Evolutionary conservation across 176 grass and related monocot species (phyloP), one percentile per base, ranked within the genome.

Genomic region (Tuctoria greenei): DNA sequence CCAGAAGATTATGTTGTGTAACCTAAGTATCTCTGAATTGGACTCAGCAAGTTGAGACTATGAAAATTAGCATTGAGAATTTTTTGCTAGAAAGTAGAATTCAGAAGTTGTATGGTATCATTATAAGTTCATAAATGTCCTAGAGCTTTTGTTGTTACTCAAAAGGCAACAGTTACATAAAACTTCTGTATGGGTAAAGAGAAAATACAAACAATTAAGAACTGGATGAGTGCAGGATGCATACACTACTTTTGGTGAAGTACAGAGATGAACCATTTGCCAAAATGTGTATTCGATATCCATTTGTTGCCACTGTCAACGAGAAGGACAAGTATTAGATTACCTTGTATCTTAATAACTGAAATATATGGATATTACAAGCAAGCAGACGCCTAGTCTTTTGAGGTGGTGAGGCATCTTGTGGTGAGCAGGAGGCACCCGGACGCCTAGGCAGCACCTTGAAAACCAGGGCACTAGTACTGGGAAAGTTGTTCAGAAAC

Each of bases 261-360:
- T 99, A 90, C 91, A 99, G 50, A 99, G 95, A 89, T 99, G 81
- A 77, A 99, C 91, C 95, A 99, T 99, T 95, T 99, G 95, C 95
- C 95, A 99, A 86, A 99, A 95, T 55, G 95, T 95, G 81, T 99
- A 99, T 85, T 99, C 91, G 20, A 95, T 88, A 74, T 99, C 95
- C 95, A 99, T 99, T 98, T 99, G 95, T 88, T 95, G 95, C 95
- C 95, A 99, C 95, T 99, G 84, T 64, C 61, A 81, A 81, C 72
- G 60, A 78, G 55, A 70, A 84, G 26, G 81, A 81, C 8, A 86
- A 86, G 78, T 36, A 70, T 61, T 61, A 58, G 35, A 66, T 79
- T 43, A 38, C n/a, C n/a, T 27, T 7, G 56, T 56, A 69, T 2
- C 4, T 34, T 55, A 42, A 80, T 58, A 73, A 43, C 9, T 0